Conservation (phyloP, 73 alveolate species). For the Paramecium octaurelia region DNA sequence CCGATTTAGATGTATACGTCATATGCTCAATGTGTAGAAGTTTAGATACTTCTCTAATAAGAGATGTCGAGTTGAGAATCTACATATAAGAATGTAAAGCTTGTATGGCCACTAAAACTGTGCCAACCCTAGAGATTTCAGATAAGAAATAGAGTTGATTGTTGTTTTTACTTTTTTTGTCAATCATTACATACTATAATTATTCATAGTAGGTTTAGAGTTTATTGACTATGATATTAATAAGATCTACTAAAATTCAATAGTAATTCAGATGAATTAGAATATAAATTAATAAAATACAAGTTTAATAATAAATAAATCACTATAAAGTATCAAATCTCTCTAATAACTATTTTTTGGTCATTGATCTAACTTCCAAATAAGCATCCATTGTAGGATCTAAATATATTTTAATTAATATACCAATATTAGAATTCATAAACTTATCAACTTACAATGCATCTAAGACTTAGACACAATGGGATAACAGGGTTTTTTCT, state of each 20-base stretch:
- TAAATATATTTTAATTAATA: not conserved
- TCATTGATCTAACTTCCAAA: conserved; percentile 43
- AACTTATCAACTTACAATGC: conserved; percentile 27
- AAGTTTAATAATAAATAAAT: not conserved
- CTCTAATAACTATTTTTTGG: not conserved
- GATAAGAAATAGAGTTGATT: not conserved
- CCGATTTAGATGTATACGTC: conserved; percentile 61
- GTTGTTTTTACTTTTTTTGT: too few relatives aligned
- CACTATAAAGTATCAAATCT: conserved; percentile 27
- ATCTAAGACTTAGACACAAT: conserved; percentile 41
- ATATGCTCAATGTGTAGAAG: conserved; percentile 63
- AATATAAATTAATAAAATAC: too few relatives aligned
- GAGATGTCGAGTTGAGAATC: conserved; percentile 63
- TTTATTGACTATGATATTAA: too few relatives aligned
- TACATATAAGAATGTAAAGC: conserved; percentile 62
- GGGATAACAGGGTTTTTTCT: not conserved
- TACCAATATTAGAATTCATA: conserved; percentile 14
- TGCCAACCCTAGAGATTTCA: not conserved
- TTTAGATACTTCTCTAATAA: conserved; percentile 48
- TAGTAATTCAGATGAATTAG: too few relatives aligned
- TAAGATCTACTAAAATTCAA: too few relatives aligned
- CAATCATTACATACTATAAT: too few relatives aligned
- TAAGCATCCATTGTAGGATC: conserved; percentile 34
- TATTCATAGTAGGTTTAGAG: too few relatives aligned
- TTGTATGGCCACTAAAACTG: conserved; percentile 65